Evolutionary conservation across 352 stramenopile species (phyloP), one percentile per base, ranked within the genome.

Genomic region (Thalassiosira livingstoniorum): DNA sequence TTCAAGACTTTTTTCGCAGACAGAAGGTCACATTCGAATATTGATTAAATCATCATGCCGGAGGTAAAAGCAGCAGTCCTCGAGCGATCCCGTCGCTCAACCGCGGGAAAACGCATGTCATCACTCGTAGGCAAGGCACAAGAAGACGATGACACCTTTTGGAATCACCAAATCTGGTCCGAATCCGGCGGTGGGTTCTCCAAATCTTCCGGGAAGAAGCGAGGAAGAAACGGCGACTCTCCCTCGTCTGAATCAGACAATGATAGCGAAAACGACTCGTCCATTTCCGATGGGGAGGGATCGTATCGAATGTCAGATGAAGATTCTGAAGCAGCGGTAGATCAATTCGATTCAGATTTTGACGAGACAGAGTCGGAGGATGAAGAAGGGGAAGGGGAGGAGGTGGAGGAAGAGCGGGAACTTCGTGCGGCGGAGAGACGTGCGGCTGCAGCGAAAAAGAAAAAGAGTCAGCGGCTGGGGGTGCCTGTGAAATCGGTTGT

Each of bases 321-420:
- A 69, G 89, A 95, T 61, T 87, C 81, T 0, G 81, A 57, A 2
- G 75, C 70, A 0, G 66, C 72, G 13, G 86, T 87, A n/a, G 91
- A 95, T 86, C 60, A 84, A 53, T 95, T 95, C 80, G 91, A 95
- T 85, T 94, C 89, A 2, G 91, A 95, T 82, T 95, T 95, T 75
- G 76, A 95, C 75, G 89, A 95, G 58, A 89, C 73, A 21, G 91
- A 95, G 72, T 86, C 62, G 18, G 86, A 92, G 10, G 72, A 86
- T 21, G 89, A 93, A 55, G 78, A 88, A 2, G n/a, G 47, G 10
- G 11, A 29, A n/a, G 47, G 57, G 76, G 75, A 42, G 76, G n/a
- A n/a, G n/a, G n/a, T n/a, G n/a, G n/a, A 82, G 0, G 80, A 87
- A 32, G 90, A 94, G 71, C n/a, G 23, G 37, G 67, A 84, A 57